Evolutionary conservation across 257 asterid genomes (phyloP), one percentile per base, ranked within the genome.

Genomic region (Fraxinus excelsior): DNA sequence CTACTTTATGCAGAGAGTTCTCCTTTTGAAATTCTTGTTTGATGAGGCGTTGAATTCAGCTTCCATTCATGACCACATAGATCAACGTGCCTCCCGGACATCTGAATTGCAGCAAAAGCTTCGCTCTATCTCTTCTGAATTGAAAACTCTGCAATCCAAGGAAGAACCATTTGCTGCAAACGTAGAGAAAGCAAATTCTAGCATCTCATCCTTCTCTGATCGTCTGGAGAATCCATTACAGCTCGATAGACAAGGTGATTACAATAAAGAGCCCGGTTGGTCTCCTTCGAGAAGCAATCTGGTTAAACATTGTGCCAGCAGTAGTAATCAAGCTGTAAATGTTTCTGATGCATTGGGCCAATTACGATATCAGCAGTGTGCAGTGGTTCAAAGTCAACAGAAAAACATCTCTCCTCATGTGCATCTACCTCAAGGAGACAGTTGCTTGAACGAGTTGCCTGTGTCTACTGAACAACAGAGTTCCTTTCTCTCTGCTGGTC

Each of bases 1-100:
- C 79, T 83, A 35, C 65, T 70, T 84, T 81, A 70, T 87, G 86
- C 98, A 96, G 99, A 91, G 97, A 77, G 82, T 91, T 72, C 87
- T 86, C 90, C 85, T 96, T 74, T 72, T 91, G 92, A 96, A 91
- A 82, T 96, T 93, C 91, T 84, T 96, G 79, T 93, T 89, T 51
- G 98, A 92, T 29, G 99, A 91, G 80, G 92, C 88, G 44, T 82
- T 91, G 49, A 89, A 86, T 74, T 87, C 97, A 70, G 89, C 92
- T 76, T 82, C 83, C 68, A 72, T 93, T 62, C 97, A 90, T 32
- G 96, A 93, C 64, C 97, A 93, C 85, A 77, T 93, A 29, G 96
- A 91, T 23, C 96, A 88, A 66, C 82, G 94, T 51, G 89, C 91
- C 78, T 71, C 87, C 64, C 90, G 85, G 71, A 86, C 88, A 72